Evolutionary conservation across 148 eudicot genomes (phyloP).

Genomic region (Rhododendron griersonianum): DNA sequence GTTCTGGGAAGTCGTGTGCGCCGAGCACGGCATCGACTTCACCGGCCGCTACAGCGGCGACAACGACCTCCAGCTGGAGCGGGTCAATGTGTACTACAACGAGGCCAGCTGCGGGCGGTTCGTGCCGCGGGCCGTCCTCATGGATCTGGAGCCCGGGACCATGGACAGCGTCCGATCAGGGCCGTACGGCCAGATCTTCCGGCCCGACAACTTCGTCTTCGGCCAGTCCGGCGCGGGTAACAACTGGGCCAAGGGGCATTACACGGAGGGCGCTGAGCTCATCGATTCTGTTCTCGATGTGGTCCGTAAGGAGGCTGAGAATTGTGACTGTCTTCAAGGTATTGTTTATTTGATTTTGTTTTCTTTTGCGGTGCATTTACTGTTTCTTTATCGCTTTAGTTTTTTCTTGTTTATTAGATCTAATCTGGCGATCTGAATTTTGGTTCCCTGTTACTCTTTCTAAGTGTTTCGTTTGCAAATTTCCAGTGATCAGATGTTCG

Average conservation of each 20-base stretch:
- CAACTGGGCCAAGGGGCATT: background rate
- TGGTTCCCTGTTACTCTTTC: background rate
- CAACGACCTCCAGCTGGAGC: background rate
- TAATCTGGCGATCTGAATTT: background rate
- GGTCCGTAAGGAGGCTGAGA: background rate
- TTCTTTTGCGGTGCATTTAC: background rate
- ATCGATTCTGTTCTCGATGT: background rate
- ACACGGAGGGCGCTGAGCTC: constrained; percentile 3
- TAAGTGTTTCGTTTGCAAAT: background rate
- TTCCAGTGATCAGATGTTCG: background rate
- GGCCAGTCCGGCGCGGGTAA: background rate
- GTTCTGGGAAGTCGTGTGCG: constrained; percentile 17
- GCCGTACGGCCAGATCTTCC: background rate
- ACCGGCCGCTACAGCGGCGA: background rate
- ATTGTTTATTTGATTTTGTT: background rate
- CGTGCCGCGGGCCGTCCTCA: constrained; percentile 1
- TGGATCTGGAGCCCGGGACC: background rate
- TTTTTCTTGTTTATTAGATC: background rate
- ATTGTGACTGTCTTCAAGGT: constrained; percentile 1
- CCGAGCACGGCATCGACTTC: constrained; percentile 12
- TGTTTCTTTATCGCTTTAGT: background rate
- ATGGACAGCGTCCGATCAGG: background rate
- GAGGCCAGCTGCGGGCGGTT: constrained; percentile 1
- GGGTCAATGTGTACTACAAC: constrained; percentile 3
- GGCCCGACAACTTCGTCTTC: constrained; percentile 5